Evolutionary conservation across 2,329 filamentous ascomycete genomes (phyloP).

Genomic region (Pseudocercospora macadamiae): DNA sequence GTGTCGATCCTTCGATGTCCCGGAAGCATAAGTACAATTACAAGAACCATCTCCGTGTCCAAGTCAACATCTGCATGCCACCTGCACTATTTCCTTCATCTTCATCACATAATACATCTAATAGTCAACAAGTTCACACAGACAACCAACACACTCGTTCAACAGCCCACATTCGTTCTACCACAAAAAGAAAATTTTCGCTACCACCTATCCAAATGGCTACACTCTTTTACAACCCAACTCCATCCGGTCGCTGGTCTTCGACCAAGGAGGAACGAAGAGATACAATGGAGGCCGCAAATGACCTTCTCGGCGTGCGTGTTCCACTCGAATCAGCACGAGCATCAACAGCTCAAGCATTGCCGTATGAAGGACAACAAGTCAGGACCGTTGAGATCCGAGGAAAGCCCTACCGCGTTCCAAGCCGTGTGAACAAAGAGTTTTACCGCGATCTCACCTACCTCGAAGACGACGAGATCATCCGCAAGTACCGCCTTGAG

Average conservation of each 20-base stretch:
- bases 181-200: not conserved
- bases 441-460: conserved; percentile 25
- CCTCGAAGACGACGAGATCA: conserved; percentile 21
- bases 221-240: conserved; percentile 13
- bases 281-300: conserved; percentile 14
- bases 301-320: conserved; percentile 16
- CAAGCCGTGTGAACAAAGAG: conserved; percentile 11
- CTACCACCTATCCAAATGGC: conserved; percentile 4
- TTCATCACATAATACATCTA: conserved; percentile 5
- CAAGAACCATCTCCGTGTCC: not conserved
- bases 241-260: conserved; percentile 15
- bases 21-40: conserved; percentile 13
- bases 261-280: conserved; percentile 14
- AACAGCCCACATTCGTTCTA: not conserved
- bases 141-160: conserved; percentile 10
- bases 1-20: conserved; percentile 4
- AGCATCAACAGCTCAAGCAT: not conserved
- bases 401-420: conserved; percentile 18
- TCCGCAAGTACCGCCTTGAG: conserved; percentile 19
- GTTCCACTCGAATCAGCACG: not conserved
- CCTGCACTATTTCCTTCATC: conserved; percentile 10
- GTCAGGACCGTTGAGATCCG: conserved; percentile 18
- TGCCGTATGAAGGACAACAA: not conserved
- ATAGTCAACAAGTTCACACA: conserved; percentile 1
- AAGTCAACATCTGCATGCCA: not conserved